Conservation (phyloP, 2,329 filamentous ascomycete species). For the Tolypocladium amazonense region DNA sequence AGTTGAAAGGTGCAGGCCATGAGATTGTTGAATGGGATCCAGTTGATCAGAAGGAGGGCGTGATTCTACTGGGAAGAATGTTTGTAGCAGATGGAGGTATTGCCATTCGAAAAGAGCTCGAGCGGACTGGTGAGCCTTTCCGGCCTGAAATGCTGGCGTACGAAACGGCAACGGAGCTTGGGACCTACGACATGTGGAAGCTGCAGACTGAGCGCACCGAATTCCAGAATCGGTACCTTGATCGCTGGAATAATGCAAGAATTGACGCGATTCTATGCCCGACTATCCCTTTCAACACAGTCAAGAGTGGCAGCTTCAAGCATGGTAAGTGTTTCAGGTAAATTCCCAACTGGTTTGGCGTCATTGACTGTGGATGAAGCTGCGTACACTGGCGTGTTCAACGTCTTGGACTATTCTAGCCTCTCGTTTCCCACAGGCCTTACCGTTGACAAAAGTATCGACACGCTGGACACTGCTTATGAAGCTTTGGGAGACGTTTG, state of each 20-base stretch:
- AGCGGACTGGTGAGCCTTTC: slow-evolving; percentile 31
- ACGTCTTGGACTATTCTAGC: slow-evolving; percentile 36
- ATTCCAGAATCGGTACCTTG: slow-evolving; percentile 34
- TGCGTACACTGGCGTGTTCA: slow-evolving; percentile 39
- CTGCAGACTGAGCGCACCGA: slow-evolving; percentile 32
- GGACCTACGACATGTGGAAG: slow-evolving; percentile 35
- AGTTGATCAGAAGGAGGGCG: slow-evolving; percentile 27
- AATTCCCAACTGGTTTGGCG: no score
- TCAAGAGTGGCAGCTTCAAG: slow-evolving; percentile 30
- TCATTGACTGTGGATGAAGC: slow-evolving; percentile 18
- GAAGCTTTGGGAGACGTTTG: slow-evolving; percentile 25
- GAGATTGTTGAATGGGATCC: slow-evolving; percentile 42
- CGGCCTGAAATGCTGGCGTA: slow-evolving; percentile 25
- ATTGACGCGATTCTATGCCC: slow-evolving; percentile 56
- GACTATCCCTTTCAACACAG: slow-evolving; percentile 31
- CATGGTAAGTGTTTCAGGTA: slow-evolving; percentile 22
- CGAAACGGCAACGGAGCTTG: slow-evolving; percentile 22
- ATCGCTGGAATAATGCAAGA: slow-evolving; percentile 32
- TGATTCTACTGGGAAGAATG: slow-evolving; percentile 29
- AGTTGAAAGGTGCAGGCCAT: slow-evolving; percentile 34
- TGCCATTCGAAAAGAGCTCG: slow-evolving; percentile 27
- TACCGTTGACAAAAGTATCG: slow-evolving; percentile 26
- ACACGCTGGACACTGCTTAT: slow-evolving; percentile 18
- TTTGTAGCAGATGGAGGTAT: slow-evolving; percentile 36
- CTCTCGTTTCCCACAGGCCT: slow-evolving; percentile 35